These are phyloP conservation scores for Cytauxzoon felis DNA, from an alignment of 169 alveolate species.

Conservation along the genomic window DNA sequence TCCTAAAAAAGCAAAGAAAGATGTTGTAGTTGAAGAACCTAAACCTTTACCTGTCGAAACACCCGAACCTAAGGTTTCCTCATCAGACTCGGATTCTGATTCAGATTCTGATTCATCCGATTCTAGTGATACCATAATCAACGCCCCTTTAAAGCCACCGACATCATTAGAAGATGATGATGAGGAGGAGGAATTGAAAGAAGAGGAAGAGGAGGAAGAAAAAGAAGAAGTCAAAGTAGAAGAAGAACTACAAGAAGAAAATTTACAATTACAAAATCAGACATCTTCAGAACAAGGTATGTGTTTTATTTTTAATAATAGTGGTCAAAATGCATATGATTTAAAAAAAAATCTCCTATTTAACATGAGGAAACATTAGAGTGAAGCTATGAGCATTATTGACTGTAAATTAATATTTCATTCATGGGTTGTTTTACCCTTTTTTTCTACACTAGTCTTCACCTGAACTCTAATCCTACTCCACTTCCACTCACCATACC, in stretches of 20 bases:
- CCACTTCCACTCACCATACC: too few species aligned
- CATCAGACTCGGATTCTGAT: constrained; percentile 6
- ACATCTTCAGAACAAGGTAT: constrained; percentile 8
- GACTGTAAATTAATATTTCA: background rate
- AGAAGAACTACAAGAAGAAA: background rate
- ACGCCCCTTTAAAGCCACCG: background rate
- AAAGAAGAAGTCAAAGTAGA: background rate
- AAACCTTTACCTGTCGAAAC: background rate
- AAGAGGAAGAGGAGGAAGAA: constrained; percentile 20
- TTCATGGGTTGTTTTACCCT: background rate
- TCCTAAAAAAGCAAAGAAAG: too few species aligned
- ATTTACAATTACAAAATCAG: constrained; percentile 1
- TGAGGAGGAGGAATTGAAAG: background rate
- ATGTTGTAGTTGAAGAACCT: too few species aligned
- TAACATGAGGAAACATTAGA: constrained; percentile 42
- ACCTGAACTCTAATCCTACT: background rate
- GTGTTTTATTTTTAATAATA: background rate
- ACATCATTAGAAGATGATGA: background rate
- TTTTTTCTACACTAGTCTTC: background rate
- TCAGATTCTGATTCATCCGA: background rate
- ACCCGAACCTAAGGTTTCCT: background rate
- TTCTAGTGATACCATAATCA: background rate
- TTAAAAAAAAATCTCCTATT: constrained; percentile 13
- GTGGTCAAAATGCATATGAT: constrained; percentile 42
- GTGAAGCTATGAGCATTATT: constrained; percentile 66